Evolutionary conservation across 768 basidiomycete species (phyloP).

Genomic region (Psilocybe azurescens): DNA sequence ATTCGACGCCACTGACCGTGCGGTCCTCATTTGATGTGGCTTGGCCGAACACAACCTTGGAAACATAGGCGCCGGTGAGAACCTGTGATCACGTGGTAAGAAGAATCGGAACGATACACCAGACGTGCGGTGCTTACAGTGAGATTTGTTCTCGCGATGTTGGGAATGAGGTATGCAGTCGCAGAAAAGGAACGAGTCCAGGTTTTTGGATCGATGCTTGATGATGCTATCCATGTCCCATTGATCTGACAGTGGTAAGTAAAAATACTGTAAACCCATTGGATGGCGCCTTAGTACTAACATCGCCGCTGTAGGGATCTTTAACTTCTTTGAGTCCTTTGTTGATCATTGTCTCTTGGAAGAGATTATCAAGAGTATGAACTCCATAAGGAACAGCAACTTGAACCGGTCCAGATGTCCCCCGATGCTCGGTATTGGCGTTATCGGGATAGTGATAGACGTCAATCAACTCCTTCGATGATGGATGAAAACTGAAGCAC

Average conservation of each 20-base stretch:
- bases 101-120: neutral
- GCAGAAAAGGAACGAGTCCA: conserved; percentile 16
- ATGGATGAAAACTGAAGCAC: conserved; percentile 31
- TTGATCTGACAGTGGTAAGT: conserved; percentile 27
- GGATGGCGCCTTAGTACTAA: neutral
- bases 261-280: neutral
- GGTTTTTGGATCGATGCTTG: conserved; percentile 15
- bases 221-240: conserved; percentile 24
- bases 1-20: conserved; percentile 3
- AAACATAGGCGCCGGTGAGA: conserved; percentile 3
- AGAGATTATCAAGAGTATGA: conserved; percentile 31
- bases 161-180: conserved; percentile 10
- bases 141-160: conserved; percentile 2
- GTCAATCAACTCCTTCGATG: conserved; percentile 30
- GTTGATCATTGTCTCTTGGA: conserved; percentile 31
- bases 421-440: conserved; percentile 28
- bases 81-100: neutral
- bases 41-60: neutral
- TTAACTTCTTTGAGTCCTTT: conserved; percentile 29
- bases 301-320: conserved; percentile 37
- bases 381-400: conserved; percentile 31
- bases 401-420: conserved; percentile 35
- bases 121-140: neutral
- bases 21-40: neutral
- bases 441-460: conserved; percentile 29